Evolutionary conservation across 768 basidiomycete genomes (phyloP).

Genomic region (Collybiopsis luxurians): DNA sequence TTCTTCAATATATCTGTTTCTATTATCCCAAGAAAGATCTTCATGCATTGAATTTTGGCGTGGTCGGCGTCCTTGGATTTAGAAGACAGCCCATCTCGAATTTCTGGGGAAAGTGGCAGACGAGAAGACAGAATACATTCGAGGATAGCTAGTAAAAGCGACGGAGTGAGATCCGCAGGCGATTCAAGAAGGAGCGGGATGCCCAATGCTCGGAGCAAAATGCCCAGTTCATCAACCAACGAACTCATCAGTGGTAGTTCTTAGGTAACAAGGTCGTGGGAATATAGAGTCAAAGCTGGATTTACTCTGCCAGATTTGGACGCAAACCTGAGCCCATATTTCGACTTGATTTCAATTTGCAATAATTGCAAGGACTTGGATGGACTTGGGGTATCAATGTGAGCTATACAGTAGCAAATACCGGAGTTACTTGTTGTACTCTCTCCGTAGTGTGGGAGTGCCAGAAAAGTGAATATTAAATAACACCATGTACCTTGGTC

Average conservation of each 20-base stretch:
- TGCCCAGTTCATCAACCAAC: constrained; percentile 39
- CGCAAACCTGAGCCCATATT: no score
- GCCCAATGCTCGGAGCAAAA: constrained; percentile 40
- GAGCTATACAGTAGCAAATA: no score
- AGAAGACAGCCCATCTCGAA: constrained; percentile 20
- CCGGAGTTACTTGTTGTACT: no score
- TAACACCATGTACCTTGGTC: no score
- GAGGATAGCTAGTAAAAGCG: constrained; percentile 66
- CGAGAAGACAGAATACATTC: constrained; percentile 57
- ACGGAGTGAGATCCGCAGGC: constrained; percentile 66
- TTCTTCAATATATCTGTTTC: constrained; percentile 58
- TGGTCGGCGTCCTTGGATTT: constrained; percentile 31
- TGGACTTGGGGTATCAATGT: no score
- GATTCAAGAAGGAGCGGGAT: constrained; percentile 47
- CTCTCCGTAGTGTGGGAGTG: no score
- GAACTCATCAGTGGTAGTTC: background rate
- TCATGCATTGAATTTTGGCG: constrained; percentile 61
- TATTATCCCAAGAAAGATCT: constrained; percentile 72
- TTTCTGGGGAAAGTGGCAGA: constrained; percentile 41
- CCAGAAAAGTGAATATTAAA: no score
- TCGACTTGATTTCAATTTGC: no score
- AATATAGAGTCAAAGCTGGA: no score
- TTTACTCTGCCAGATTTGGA: no score
- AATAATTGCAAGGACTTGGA: no score
- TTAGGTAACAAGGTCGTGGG: no score